Evolutionary conservation across 2,329 filamentous ascomycete genomes (phyloP), one percentile per base, ranked within the genome.

Genomic region (Aspergillus sp.): DNA sequence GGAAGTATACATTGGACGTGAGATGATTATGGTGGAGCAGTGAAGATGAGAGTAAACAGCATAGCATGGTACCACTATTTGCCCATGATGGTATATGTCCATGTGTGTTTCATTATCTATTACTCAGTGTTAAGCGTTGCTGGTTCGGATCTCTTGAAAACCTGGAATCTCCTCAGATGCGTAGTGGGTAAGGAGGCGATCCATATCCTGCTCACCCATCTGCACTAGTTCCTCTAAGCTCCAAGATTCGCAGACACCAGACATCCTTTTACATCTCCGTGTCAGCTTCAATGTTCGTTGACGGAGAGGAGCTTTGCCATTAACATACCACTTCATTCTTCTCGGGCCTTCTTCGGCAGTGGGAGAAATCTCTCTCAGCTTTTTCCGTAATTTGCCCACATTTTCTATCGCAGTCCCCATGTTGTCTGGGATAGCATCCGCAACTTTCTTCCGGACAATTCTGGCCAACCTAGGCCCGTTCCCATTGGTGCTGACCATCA

Each of bases 401-500:
- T 86, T 85, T 67, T 86, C 80, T 51, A 98, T 90, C 5, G 93
- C 93, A 43, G 84, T 82, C 7, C 93, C 93, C 25, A 88, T 85
- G 55, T 93, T 89, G 15, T 74, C 72, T 1, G 93, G 93, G 48
- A 98, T 72, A 43, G 76, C 77, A 17, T 75, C 78, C 15, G 89
- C 90, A 55, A 98, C 95, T 63, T 86, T 82, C 63, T 85, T 80
- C 46, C 91, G 77, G 44, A 98, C 86, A 43, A 90, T 84, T 57
- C 88, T 91, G 7, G 93, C 93, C 54, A 98, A 73, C 64, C 91
- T 84, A 0, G 93, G 93, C 0, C 93, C 93, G 65, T 95, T 96
- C 45, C 93, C 93, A 66, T 97, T 98, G 32, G 93, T 98, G 73
- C 88, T 94, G 59, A 98, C 91, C 93, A 98, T 98, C 61, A 98